Evolutionary conservation across 495 filamentous ascomycete genomes (phyloP).

Genomic region (Penicillium goetzii): DNA sequence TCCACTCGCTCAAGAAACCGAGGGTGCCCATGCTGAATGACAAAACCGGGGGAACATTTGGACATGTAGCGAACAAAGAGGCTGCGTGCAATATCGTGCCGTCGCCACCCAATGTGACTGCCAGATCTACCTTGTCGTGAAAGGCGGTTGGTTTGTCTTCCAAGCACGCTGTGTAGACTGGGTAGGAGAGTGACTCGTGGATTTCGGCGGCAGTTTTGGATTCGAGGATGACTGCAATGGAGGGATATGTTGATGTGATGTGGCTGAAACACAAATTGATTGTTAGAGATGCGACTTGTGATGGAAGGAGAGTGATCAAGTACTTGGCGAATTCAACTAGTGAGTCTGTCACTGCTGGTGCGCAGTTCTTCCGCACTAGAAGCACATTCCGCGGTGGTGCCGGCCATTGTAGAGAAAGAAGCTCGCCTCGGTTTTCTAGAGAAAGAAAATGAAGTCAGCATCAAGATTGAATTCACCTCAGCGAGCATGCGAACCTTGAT

Average conservation of each 20-base stretch:
- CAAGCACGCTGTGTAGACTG: constrained; percentile 64
- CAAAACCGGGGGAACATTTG: constrained; percentile 85
- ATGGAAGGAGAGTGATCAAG: constrained; percentile 4
- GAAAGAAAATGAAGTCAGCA: no score
- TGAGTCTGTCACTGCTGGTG: constrained; percentile 68
- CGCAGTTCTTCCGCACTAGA: constrained; percentile 82
- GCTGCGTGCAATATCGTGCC: constrained; percentile 93
- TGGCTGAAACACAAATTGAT: constrained; percentile 54
- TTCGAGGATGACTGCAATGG: constrained; percentile 82
- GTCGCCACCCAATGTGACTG: constrained; percentile 89
- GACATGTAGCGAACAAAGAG: constrained; percentile 83
- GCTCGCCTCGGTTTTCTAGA: constrained; percentile 62
- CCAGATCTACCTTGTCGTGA: constrained; percentile 79
- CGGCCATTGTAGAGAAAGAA: constrained; percentile 88
- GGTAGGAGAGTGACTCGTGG: constrained; percentile 73
- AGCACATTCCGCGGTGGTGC: constrained; percentile 87
- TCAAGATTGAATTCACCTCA: no score
- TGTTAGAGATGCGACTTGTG: constrained; percentile 14
- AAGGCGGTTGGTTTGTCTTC: constrained; percentile 43
- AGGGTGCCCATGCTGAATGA: constrained; percentile 96
- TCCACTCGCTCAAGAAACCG: constrained; percentile 96
- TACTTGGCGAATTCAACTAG: constrained; percentile 78
- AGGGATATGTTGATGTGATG: constrained; percentile 76
- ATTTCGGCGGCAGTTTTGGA: constrained; percentile 70
- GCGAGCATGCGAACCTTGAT: constrained; percentile 52